Conservation (phyloP, 2,329 filamentous ascomycete genomes). For the Capronia epimyces region DNA sequence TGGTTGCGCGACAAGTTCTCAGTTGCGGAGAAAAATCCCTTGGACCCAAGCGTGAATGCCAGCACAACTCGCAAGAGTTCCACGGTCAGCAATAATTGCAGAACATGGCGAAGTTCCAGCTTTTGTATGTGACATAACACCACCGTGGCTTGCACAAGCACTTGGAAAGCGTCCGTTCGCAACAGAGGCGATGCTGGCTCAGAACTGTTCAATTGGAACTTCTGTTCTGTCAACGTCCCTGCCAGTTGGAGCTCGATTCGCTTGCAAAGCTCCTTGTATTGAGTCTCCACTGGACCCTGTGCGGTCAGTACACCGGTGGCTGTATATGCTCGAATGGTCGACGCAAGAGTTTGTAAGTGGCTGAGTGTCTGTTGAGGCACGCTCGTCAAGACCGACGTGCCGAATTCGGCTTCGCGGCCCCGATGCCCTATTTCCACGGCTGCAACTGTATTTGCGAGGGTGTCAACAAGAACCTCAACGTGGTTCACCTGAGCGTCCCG, state of each 20-base stretch:
- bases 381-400: slow-evolving; percentile 71
- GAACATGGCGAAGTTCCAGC: slow-evolving; percentile 55
- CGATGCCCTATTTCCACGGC: slow-evolving; percentile 88
- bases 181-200: slow-evolving; percentile 51
- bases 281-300: slow-evolving; percentile 61
- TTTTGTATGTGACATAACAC: slow-evolving; percentile 20
- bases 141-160: slow-evolving; percentile 23
- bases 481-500: slow-evolving; percentile 13
- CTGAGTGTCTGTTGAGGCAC: slow-evolving; percentile 79
- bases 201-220: neutral
- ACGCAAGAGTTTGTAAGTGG: slow-evolving; percentile 79
- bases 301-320: slow-evolving; percentile 62
- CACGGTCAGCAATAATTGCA: slow-evolving; percentile 81
- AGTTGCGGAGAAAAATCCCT: slow-evolving; percentile 12
- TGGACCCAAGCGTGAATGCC: slow-evolving; percentile 44
- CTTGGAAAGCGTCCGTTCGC: slow-evolving; percentile 51
- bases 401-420: slow-evolving; percentile 67
- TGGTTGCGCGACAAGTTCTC: slow-evolving; percentile 7
- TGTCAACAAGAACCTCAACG: slow-evolving; percentile 21
- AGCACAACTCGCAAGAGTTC: slow-evolving; percentile 80
- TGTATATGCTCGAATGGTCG: slow-evolving; percentile 81
- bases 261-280: slow-evolving; percentile 62
- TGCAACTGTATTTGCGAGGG: slow-evolving; percentile 61
- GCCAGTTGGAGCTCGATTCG: slow-evolving; percentile 15
- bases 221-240: slow-evolving; percentile 39